A percentile compares a stretch with the other conserved stretches of the same genome.
Evolutionary conservation across 23 red algal genomes (phyloP).

Genomic region (Gracilaria gracilis): DNA sequence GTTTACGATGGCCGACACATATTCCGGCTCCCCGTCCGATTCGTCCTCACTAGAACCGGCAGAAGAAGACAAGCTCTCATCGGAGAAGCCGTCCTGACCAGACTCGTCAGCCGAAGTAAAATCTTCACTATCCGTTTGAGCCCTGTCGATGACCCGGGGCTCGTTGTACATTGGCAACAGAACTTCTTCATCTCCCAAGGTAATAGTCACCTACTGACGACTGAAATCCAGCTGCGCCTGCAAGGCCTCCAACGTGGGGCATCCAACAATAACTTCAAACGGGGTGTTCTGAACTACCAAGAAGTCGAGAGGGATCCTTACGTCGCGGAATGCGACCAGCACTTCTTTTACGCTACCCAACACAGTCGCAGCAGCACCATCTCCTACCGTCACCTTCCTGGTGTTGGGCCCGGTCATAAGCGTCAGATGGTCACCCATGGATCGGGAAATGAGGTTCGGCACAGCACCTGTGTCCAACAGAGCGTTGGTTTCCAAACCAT

Average conservation of each 20-base stretch:
- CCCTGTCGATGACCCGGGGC: too few species aligned
- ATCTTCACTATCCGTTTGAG: too few species aligned
- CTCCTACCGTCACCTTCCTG: not conserved
- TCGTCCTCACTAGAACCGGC: too few species aligned
- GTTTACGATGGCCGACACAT: too few species aligned
- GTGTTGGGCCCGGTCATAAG: not conserved
- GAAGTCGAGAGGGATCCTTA: not conserved
- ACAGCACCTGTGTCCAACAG: not conserved
- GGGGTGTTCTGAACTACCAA: not conserved
- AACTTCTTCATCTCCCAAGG: too few species aligned
- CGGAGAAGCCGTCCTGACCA: too few species aligned
- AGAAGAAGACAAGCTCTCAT: too few species aligned
- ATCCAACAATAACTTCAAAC: not conserved
- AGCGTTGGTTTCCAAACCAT: not conserved
- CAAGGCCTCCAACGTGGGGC: not conserved
- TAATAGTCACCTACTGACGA: too few species aligned
- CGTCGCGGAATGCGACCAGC: not conserved
- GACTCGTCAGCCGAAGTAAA: too few species aligned
- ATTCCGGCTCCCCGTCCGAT: too few species aligned
- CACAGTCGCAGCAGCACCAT: not conserved
- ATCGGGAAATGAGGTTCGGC: not conserved
- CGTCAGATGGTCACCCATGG: not conserved
- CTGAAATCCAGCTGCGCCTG: too few species aligned
- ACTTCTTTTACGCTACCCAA: not conserved
- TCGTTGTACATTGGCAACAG: too few species aligned